Evolutionary conservation across 306 rosid species (phyloP), one percentile per base, ranked within the genome.

Genomic region (Sindora glabra): DNA sequence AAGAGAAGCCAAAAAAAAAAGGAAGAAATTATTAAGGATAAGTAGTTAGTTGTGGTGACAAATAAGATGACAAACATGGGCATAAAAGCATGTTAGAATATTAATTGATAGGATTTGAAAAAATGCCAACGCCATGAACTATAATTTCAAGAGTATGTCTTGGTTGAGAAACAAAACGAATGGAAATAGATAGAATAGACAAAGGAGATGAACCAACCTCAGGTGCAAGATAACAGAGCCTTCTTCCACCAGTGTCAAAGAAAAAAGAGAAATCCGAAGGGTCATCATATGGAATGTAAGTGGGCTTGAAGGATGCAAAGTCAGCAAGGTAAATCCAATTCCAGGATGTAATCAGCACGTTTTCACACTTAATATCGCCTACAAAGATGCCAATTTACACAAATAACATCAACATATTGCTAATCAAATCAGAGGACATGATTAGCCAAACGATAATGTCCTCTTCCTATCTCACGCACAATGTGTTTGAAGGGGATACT

Each of bases 281-380:
- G 55, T 89, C 99, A 13, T 92, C 94, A 44, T 92, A 92, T 2
- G 99, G 99, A 66, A 92, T 89, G 79, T 86, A 89, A 33, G 94
- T 89, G 32, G 99, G 96, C 60, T 92, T 89, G 75, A 83, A 92
- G 22, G 95, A 92, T 8, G 99, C 99, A 66, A 89, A 89, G 71
- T 92, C 99, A 19, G 94, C 94, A 70, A 92, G 99, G 82, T 83
- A 92, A 68, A 92, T 82, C 94, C 99, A 92, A 77, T 86, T 92
- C 77, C 96, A 92, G 56, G 94, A 92, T 8, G 96, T 86, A 37
- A 92, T 85, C 46, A 92, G 83, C 63, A 89, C 99, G 67, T 92
- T 92, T 83, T 92, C 99, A 46, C 96, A 88, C 85, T 92, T 92
- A 55, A 92, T 89, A 73, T 89, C 99, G 72, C 96, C 98, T 85